Conservation (phyloP, 495 filamentous ascomycete species). For the Hypoxylon trugodes region DNA sequence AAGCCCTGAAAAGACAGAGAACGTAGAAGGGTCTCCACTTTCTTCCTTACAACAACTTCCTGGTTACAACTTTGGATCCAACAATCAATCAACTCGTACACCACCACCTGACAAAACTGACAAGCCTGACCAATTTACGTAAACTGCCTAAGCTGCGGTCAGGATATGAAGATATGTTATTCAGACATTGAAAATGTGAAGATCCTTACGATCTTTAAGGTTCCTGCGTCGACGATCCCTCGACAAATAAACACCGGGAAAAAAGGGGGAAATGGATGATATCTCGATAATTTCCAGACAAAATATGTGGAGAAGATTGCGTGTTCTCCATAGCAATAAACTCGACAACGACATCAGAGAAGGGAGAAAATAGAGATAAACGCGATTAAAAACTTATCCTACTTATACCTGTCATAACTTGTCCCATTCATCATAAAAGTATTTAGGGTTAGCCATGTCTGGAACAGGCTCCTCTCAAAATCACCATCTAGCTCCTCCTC, state of each 20-base stretch:
- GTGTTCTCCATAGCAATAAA: slow-evolving; percentile 27
- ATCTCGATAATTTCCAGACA: slow-evolving; percentile 5
- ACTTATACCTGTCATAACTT: no score
- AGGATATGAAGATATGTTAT: background rate
- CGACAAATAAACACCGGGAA: slow-evolving; percentile 1
- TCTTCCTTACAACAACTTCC: no score
- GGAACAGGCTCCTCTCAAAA: background rate
- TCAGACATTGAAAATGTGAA: slow-evolving; percentile 6
- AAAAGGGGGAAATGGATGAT: slow-evolving; percentile 23
- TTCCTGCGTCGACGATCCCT: slow-evolving; percentile 29
- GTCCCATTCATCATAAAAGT: no score
- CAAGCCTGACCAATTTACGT: no score
- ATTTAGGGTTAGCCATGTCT: background rate
- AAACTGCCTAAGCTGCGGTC: background rate
- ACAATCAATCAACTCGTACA: no score
- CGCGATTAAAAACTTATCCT: no score
- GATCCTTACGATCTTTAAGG: slow-evolving; percentile 22
- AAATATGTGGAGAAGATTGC: slow-evolving; percentile 37
- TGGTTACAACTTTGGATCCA: no score
- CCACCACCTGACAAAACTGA: no score
- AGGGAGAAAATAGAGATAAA: no score
- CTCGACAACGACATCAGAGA: background rate
- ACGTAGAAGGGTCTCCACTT: no score
- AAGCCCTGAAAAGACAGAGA: no score
- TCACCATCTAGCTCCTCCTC: background rate